Evolutionary conservation across 1,284 basidiomycete species (phyloP).

Genomic region (Cutaneotrichosporon dermatis): DNA sequence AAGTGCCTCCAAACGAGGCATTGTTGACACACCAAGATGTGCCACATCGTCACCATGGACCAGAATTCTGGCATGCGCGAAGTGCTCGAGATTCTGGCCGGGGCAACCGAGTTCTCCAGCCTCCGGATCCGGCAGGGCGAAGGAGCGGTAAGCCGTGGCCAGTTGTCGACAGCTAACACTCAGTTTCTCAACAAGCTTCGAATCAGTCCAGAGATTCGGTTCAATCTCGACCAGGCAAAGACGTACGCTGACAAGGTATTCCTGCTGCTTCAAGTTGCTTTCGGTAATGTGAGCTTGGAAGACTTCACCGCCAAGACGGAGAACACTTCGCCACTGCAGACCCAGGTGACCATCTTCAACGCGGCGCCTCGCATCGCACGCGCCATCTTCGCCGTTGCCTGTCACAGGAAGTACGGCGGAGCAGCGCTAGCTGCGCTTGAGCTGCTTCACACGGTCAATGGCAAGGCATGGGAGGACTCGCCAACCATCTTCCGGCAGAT

Average conservation of each 20-base stretch:
- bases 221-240: constrained; percentile 27
- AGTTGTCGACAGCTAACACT: constrained; percentile 4
- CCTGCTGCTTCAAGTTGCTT: constrained; percentile 39
- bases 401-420: constrained; percentile 26
- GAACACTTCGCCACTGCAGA: constrained; percentile 27
- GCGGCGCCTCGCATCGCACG: constrained; percentile 37
- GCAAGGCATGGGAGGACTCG: constrained; percentile 45
- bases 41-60: constrained; percentile 24
- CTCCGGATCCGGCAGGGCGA: constrained; percentile 43
- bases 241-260: constrained; percentile 46
- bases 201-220: constrained; percentile 31
- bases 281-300: constrained; percentile 37
- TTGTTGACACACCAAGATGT: constrained; percentile 20
- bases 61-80: constrained; percentile 19
- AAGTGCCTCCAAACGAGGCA: no score
- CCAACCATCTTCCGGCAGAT: constrained; percentile 42
- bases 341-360: constrained; percentile 31
- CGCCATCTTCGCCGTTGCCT: constrained; percentile 35
- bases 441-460: constrained; percentile 33
- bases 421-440: constrained; percentile 30
- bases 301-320: constrained; percentile 25
- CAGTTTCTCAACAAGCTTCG: constrained; percentile 39
- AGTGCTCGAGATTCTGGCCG: constrained; percentile 28
- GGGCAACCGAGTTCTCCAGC: constrained; percentile 32
- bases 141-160: constrained; percentile 19